These are phyloP conservation scores for Themeda triandra DNA, from an alignment of 176 grass and related monocot genomes.

Conservation along the genomic window DNA sequence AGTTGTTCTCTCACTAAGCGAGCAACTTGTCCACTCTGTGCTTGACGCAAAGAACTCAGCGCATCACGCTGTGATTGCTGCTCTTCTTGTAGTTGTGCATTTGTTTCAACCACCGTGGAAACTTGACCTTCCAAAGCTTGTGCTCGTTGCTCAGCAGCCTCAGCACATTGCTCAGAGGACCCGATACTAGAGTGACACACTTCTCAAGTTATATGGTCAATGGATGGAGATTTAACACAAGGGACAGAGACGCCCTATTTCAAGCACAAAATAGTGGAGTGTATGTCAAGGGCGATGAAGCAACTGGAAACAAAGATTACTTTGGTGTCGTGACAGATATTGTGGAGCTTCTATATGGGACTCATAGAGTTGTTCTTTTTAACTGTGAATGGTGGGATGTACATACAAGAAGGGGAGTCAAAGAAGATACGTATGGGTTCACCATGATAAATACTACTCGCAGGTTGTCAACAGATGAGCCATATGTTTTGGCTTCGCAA, in stretches of 20 bases:
- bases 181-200: background rate
- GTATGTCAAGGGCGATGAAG: background rate
- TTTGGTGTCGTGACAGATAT: background rate
- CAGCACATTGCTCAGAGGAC: background rate
- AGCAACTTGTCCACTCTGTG: no score
- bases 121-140: no score
- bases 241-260: background rate
- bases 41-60: no score
- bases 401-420: background rate
- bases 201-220: slow-evolving; percentile 4
- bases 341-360: no score
- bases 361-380: no score
- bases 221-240: slow-evolving; percentile 7
- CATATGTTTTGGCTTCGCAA: background rate
- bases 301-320: background rate
- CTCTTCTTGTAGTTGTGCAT: no score
- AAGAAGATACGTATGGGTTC: background rate
- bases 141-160: no score
- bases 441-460: background rate
- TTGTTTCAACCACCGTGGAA: no score
- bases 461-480: background rate
- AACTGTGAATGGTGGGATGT: no score
- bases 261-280: background rate
- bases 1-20: no score
- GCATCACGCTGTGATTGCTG: no score